Percentiles rank a stretch among this genome's conserved stretches.
These are phyloP conservation scores for Persicaria tinctoria DNA, from an alignment of 148 eudicot species.

Conservation along the genomic window DNA sequence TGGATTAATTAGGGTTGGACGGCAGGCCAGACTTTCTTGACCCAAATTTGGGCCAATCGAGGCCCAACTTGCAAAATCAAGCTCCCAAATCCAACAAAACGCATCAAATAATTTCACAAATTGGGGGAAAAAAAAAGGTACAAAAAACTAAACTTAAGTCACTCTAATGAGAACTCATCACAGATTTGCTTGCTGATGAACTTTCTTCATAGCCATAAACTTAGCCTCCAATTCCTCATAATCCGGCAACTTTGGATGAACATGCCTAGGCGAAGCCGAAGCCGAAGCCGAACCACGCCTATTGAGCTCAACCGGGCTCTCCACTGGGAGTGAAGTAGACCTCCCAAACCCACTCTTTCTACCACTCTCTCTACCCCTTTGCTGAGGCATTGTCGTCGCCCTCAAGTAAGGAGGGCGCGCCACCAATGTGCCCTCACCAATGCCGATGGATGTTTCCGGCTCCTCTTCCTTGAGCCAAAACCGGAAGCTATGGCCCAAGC, in stretches of 20 bases:
- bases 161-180: not conserved
- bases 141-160: not conserved
- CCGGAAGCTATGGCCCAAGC: constrained; percentile 5
- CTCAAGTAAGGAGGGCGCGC: constrained; percentile 6
- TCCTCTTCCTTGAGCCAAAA: not conserved
- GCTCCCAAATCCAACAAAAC: not conserved
- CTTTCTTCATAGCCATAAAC: constrained; percentile 14
- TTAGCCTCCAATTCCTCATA: constrained; percentile 16
- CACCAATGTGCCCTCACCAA: not conserved
- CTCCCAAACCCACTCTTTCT: not conserved
- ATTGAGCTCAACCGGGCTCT: not conserved
- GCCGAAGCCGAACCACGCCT: not conserved
- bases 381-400: not conserved
- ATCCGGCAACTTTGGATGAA: constrained; percentile 19
- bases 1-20: no score
- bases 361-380: not conserved
- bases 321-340: constrained; percentile 5
- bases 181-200: constrained; percentile 7
- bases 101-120: not conserved
- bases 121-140: not conserved
- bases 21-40: no score
- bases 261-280: constrained; percentile 9
- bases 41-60: no score
- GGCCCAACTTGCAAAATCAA: no score
- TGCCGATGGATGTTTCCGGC: not conserved